A percentile compares a stretch with the other conserved stretches of the same genome.
Evolutionary conservation across 164 flowering plant genomes (phyloP).

Genomic region (Cinnamomum chago): DNA sequence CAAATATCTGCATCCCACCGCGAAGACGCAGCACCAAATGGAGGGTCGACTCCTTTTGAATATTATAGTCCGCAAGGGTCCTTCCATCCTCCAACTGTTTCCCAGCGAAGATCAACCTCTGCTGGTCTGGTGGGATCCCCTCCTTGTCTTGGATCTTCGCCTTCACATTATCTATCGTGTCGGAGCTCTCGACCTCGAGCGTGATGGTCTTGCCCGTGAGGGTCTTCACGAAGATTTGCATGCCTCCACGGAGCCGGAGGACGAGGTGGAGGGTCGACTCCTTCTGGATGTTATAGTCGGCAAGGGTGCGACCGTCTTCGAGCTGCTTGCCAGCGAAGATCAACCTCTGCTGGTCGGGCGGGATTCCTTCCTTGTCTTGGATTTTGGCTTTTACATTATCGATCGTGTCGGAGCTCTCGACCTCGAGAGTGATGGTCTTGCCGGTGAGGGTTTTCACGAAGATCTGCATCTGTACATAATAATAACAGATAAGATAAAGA

Average conservation of each 20-base stretch:
- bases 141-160: not conserved
- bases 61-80: not conserved
- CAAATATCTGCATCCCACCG: not conserved
- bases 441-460: slow-evolving; percentile 79
- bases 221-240: not conserved
- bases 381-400: not conserved
- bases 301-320: slow-evolving; percentile 24
- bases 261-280: slow-evolving; percentile 2
- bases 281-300: slow-evolving; percentile 24
- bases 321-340: slow-evolving; percentile 22
- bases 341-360: slow-evolving; percentile 23
- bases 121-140: not conserved
- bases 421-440: slow-evolving; percentile 34
- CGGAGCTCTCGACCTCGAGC: not conserved
- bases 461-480: slow-evolving; percentile 53
- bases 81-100: not conserved
- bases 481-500: too few species aligned
- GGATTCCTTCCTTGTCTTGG: slow-evolving; percentile 11
- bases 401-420: not conserved
- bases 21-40: not conserved
- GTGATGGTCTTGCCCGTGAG: not conserved
- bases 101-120: not conserved
- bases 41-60: not conserved
- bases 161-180: not conserved
- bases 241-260: not conserved